Evolutionary conservation across 208 protist species (phyloP), one percentile per base, ranked within the genome.

Genomic region (Leishmania tarentolae): DNA sequence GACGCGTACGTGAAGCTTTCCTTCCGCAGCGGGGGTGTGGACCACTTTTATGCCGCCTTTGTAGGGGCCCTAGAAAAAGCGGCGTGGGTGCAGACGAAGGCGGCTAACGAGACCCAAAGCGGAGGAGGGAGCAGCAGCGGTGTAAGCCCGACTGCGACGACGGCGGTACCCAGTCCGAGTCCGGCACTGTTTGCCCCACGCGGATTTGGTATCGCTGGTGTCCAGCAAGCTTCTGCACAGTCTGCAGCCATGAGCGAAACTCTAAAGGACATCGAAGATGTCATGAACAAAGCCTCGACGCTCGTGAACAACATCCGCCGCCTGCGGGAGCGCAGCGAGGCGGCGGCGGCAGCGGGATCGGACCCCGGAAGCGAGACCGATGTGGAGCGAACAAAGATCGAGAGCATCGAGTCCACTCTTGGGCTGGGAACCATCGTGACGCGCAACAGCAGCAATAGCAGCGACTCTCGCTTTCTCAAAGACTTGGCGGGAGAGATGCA

Each of bases 321-420:
- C 44, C 75, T 97, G 47, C 88, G 88, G 28, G 84, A 94, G 81
- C 89, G 87, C 56, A 85, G 81, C 73, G 82, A 82, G 63, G 82
- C 87, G 47, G 70, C 81, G 13, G 84, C 75, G 15, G 76, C 78
- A 3, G 79, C 75, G 15, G 86, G 86, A 13, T 79, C 68, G 53
- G 76, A 79, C 19, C 28, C 84, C 0, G 84, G 78, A 15, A 85
- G 74, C n/a, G 84, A 83, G 31, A 84, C 75, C 7, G 84, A 76
- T 0, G 83, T 75, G 21, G 91, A 94, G 61, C 65, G 74, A 21
- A 87, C 66, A 1, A 85, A 86, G 50, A 90, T 97, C 75, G 91
- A 97, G 66, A 95, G 93, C 79, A 95, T 97, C 77, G 93, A 97
- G 83, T 89, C 91, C 11, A 97, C 93, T 50, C 87, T 97, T 21